These are phyloP conservation scores for Posidonia australis DNA, from an alignment of 106 monocot species.

Conservation along the genomic window DNA sequence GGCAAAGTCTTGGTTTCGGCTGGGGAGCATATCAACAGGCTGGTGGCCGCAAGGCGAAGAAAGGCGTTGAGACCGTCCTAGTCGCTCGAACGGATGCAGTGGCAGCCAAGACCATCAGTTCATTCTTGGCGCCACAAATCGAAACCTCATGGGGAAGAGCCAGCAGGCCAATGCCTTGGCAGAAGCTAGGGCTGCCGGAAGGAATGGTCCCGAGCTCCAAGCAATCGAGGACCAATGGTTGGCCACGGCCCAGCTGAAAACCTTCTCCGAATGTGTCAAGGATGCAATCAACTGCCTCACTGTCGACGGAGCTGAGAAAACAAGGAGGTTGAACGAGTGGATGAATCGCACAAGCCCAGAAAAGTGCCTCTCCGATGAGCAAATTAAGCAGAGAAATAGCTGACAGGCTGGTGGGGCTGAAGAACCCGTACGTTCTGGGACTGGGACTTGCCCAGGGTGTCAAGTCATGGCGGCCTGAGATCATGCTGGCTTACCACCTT, in stretches of 20 bases:
- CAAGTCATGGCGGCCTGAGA: constrained; percentile 36
- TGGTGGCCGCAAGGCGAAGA: constrained; percentile 79
- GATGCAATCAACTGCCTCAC: constrained; percentile 34
- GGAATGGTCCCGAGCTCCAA: constrained; percentile 56
- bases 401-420: constrained; percentile 35
- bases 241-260: constrained; percentile 47
- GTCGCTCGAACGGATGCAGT: constrained; percentile 84
- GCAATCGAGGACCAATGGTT: constrained; percentile 61
- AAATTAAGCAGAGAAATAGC: constrained; percentile 46
- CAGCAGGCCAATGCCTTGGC: constrained; percentile 36
- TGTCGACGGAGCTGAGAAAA: constrained; percentile 35
- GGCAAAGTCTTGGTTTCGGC: constrained; percentile 75
- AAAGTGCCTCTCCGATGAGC: constrained; percentile 51
- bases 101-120: constrained; percentile 89
- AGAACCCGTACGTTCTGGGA: constrained; percentile 77
- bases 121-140: constrained; percentile 79
- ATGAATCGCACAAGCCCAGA: constrained; percentile 14
- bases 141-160: constrained; percentile 28
- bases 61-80: constrained; percentile 81
- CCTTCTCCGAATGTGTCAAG: constrained; percentile 56
- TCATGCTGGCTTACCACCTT: constrained; percentile 91
- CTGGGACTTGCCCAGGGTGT: constrained; percentile 79
- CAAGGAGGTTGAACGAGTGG: constrained; percentile 43
- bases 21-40: constrained; percentile 73
- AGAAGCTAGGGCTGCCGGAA: constrained; percentile 45